Conservation (phyloP, 163 green algal genomes). For the Prototheca wickerhamii region DNA sequence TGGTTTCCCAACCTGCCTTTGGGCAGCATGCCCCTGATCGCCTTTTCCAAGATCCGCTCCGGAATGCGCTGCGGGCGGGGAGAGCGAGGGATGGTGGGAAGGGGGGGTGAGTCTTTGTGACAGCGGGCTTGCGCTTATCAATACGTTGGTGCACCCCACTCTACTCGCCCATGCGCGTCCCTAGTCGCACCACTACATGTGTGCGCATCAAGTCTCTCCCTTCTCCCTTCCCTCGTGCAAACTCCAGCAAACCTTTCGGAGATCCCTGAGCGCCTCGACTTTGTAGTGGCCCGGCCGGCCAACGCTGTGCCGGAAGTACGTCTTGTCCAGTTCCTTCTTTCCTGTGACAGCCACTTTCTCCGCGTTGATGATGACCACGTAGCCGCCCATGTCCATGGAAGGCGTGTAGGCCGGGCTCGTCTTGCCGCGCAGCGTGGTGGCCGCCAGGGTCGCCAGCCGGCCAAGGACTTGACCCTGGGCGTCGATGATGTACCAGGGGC, state of each 20-base stretch:
- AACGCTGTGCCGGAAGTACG: conserved; percentile 42
- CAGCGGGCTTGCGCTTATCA: background rate
- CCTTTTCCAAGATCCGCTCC: conserved; percentile 95
- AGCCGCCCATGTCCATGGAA: conserved; percentile 94
- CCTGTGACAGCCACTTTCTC: conserved; percentile 71
- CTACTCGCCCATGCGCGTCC: no score
- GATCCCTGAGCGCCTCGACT: conserved; percentile 81
- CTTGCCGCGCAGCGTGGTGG: conserved; percentile 90
- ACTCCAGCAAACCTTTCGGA: conserved; percentile 82
- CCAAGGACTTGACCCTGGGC: conserved; percentile 88
- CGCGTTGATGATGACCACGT: conserved; percentile 94
- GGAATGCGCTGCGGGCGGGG: conserved; percentile 75
- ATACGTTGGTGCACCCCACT: no score
- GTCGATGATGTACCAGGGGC: conserved; percentile 96
- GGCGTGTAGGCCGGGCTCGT: conserved; percentile 77
- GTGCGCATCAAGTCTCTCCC: no score
- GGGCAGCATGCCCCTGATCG: conserved; percentile 97
- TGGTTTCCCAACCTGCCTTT: conserved; percentile 80
- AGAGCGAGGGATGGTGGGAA: background rate
- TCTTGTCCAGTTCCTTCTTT: conserved; percentile 36
- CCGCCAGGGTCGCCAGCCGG: conserved; percentile 75
- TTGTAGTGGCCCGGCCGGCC: conserved; percentile 77
- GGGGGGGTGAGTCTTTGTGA: background rate
- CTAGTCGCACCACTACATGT: no score
- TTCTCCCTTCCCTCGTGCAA: no score